Evolutionary conservation across 2,329 filamentous ascomycete genomes (phyloP).

Genomic region (Alternaria triticina): DNA sequence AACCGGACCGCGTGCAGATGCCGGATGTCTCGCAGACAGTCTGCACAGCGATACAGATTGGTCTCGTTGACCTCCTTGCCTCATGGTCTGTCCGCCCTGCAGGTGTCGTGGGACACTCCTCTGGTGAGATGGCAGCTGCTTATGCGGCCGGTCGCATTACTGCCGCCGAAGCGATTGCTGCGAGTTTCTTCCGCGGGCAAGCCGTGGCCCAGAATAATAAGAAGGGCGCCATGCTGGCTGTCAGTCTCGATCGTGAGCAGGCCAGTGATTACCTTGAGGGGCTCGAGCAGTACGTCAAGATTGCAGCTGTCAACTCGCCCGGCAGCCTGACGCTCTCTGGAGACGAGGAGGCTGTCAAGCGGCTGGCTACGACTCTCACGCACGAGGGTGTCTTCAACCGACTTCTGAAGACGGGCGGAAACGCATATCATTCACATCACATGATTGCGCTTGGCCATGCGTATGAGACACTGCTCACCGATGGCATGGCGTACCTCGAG

Average conservation of each 20-base stretch:
- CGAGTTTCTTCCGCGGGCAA: slow-evolving; percentile 27
- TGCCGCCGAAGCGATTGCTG: slow-evolving; percentile 22
- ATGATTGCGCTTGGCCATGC: slow-evolving; percentile 24
- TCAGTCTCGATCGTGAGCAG: slow-evolving; percentile 13
- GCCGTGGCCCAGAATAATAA: slow-evolving; percentile 5
- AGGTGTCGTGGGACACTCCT: slow-evolving; percentile 28
- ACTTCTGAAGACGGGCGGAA: slow-evolving; percentile 20
- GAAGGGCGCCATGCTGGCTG: slow-evolving; percentile 33
- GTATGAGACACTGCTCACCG: slow-evolving; percentile 12
- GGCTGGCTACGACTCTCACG: slow-evolving; percentile 49
- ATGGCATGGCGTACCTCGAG: not conserved
- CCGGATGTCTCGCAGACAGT: slow-evolving; percentile 25
- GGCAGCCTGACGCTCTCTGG: slow-evolving; percentile 31
- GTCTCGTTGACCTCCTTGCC: slow-evolving; percentile 22
- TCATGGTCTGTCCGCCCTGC: slow-evolving; percentile 15
- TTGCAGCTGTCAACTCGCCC: slow-evolving; percentile 33
- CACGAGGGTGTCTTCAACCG: slow-evolving; percentile 12
- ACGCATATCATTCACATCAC: slow-evolving; percentile 38
- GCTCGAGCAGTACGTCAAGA: slow-evolving; percentile 6
- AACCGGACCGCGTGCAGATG: not conserved
- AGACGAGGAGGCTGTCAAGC: slow-evolving; percentile 2
- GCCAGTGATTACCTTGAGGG: not conserved
- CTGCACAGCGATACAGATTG: slow-evolving; percentile 34
- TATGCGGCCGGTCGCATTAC: slow-evolving; percentile 26
- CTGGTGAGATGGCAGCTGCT: slow-evolving; percentile 36